phyloP scores from a whole-genome alignment of 495 filamentous ascomycete species.

The Xylaria castorea region DNA sequence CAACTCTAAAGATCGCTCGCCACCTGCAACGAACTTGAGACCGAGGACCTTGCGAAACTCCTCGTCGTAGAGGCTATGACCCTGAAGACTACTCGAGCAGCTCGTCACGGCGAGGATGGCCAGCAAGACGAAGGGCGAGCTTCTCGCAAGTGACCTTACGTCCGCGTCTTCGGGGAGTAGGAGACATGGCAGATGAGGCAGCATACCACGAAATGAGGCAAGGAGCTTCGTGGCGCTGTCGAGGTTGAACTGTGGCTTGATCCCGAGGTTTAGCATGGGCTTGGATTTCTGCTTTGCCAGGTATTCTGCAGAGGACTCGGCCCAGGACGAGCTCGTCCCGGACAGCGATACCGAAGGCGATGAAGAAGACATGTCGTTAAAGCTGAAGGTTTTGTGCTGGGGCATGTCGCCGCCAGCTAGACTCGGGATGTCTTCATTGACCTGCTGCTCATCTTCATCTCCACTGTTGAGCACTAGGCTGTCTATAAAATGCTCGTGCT shows the following conservation, averaged over 20 bases:
- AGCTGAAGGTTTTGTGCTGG: slow-evolving; percentile 26
- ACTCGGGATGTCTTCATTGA: neutral
- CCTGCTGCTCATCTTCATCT: slow-evolving; percentile 35
- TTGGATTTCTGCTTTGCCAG: slow-evolving; percentile 15
- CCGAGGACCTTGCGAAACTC: slow-evolving; percentile 57
- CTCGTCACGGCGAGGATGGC: slow-evolving; percentile 55
- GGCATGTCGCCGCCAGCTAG: neutral
- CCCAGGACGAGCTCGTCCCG: slow-evolving; percentile 28
- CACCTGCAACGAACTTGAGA: slow-evolving; percentile 56
- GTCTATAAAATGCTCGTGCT: slow-evolving; percentile 47
- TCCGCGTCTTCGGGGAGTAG: slow-evolving; percentile 42
- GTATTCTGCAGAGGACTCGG: neutral
- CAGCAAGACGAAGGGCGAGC: slow-evolving; percentile 52
- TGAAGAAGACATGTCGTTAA: slow-evolving; percentile 45
- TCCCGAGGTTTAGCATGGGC: slow-evolving; percentile 39
- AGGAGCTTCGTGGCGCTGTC: slow-evolving; percentile 52
- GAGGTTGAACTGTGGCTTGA: slow-evolving; percentile 57
- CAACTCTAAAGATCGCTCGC: slow-evolving; percentile 53
- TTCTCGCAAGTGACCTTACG: slow-evolving; percentile 45
- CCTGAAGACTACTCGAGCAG: slow-evolving; percentile 50
- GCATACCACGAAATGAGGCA: slow-evolving; percentile 47
- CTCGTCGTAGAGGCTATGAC: slow-evolving; percentile 55
- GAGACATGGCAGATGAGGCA: slow-evolving; percentile 50
- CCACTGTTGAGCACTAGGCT: slow-evolving; percentile 37
- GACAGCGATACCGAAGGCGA: slow-evolving; percentile 36